A percentile compares a stretch with the other conserved stretches of the same genome.
Conservation (phyloP, 768 basidiomycete species). For the Solioccasus polychromus region DNA sequence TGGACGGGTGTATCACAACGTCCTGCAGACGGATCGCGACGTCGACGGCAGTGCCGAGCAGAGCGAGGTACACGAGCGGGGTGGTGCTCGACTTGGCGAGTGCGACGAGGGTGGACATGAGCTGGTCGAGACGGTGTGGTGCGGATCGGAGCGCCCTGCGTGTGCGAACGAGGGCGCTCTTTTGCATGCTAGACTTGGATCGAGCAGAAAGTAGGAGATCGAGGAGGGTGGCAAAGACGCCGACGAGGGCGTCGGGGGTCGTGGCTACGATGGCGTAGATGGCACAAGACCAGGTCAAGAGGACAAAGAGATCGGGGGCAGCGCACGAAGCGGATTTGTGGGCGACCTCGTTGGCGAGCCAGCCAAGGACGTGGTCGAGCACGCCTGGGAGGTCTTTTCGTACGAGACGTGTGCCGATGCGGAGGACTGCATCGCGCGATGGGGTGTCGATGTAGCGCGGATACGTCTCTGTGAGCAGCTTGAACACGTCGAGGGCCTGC, state of each 20-base stretch:
- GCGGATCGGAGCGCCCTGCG: constrained; percentile 71
- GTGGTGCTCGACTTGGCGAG: constrained; percentile 48
- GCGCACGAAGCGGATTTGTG: constrained; percentile 58
- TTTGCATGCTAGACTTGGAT: constrained; percentile 57
- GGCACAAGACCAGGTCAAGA: constrained; percentile 69
- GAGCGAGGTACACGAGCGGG: constrained; percentile 39
- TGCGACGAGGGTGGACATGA: constrained; percentile 54
- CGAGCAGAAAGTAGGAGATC: constrained; percentile 53
- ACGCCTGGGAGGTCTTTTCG: constrained; percentile 65
- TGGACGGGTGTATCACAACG: constrained; percentile 42
- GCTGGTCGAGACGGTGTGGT: constrained; percentile 42
- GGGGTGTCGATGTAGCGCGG: constrained; percentile 71
- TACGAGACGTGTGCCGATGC: constrained; percentile 61
- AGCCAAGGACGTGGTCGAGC: constrained; percentile 69
- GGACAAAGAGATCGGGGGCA: constrained; percentile 59
- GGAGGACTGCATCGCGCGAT: constrained; percentile 71
- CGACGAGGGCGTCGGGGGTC: constrained; percentile 45
- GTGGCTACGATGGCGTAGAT: constrained; percentile 50
- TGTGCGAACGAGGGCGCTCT: constrained; percentile 56
- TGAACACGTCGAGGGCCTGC: constrained; percentile 68
- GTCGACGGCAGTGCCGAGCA: constrained; percentile 68
- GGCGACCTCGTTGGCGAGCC: constrained; percentile 68
- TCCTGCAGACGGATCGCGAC: constrained; percentile 69
- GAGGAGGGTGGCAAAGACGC: constrained; percentile 57
- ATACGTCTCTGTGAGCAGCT: constrained; percentile 70